Evolutionary conservation across 768 basidiomycete species (phyloP).

Genomic region (Coprinellus micaceus): DNA sequence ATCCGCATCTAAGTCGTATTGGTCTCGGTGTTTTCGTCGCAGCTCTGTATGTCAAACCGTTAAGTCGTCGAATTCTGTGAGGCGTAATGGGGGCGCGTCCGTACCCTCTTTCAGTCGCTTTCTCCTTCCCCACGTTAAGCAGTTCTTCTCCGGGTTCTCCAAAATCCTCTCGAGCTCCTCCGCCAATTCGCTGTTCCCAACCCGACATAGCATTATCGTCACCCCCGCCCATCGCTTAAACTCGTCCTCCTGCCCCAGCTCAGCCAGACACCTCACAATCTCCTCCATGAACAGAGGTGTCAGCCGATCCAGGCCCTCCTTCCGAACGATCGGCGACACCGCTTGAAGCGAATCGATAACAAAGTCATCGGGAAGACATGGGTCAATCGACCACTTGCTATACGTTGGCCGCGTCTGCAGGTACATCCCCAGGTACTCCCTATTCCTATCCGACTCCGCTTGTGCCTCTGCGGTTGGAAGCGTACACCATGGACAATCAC

Average conservation of each 20-base stretch:
- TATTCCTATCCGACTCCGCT: slow-evolving; percentile 23
- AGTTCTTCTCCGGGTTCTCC: slow-evolving; percentile 27
- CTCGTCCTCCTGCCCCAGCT: slow-evolving; percentile 33
- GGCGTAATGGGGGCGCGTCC: not conserved
- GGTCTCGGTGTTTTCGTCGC: too few relatives aligned
- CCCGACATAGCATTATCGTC: slow-evolving; percentile 22
- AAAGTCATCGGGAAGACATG: slow-evolving; percentile 36
- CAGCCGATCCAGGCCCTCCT: slow-evolving; percentile 40
- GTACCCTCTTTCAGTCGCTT: slow-evolving; percentile 12
- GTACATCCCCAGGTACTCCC: slow-evolving; percentile 25
- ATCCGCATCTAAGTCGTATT: too few relatives aligned
- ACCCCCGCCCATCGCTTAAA: slow-evolving; percentile 35
- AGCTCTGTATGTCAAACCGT: not conserved
- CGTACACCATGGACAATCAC: slow-evolving; percentile 36
- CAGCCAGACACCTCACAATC: slow-evolving; percentile 38
- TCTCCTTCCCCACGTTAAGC: slow-evolving; percentile 41
- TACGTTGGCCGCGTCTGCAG: slow-evolving; percentile 34
- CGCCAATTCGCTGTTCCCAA: slow-evolving; percentile 25
- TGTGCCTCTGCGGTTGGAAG: not conserved
- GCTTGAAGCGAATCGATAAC: slow-evolving; percentile 35
- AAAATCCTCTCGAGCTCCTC: slow-evolving; percentile 27
- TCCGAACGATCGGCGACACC: slow-evolving; percentile 36
- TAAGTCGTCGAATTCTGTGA: not conserved
- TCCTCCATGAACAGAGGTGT: slow-evolving; percentile 40
- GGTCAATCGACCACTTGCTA: slow-evolving; percentile 39